Evolutionary conservation across 2,329 filamentous ascomycete genomes (phyloP).

Genomic region (Epichloe uncinata): DNA sequence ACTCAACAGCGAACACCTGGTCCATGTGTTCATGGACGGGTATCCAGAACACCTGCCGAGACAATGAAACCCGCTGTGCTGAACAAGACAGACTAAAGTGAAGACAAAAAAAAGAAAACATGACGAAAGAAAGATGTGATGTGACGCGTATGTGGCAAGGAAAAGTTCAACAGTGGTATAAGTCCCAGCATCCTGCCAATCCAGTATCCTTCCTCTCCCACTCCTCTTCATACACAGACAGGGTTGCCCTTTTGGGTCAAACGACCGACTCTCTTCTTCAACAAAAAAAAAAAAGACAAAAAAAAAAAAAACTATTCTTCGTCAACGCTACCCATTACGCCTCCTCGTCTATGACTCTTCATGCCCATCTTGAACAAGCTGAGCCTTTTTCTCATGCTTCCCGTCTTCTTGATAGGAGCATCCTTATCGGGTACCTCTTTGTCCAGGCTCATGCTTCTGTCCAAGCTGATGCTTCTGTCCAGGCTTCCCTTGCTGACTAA

Average conservation of each 20-base stretch:
- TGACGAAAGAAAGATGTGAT: neutral
- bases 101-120: neutral
- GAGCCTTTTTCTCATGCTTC: slow-evolving; percentile 62
- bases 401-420: slow-evolving; percentile 33
- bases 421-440: slow-evolving; percentile 15
- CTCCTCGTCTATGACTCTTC: slow-evolving; percentile 46
- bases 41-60: neutral
- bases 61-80: neutral
- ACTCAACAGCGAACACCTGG: neutral
- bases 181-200: neutral
- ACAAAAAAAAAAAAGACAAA: neutral
- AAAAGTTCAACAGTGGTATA: neutral
- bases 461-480: slow-evolving; percentile 17
- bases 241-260: no score
- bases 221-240: neutral
- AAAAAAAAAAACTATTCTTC: slow-evolving; percentile 30
- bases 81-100: neutral
- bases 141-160: no score
- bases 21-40: neutral
- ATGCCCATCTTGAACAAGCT: slow-evolving; percentile 65
- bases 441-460: slow-evolving; percentile 12
- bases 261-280: no score
- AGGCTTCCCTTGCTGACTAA: slow-evolving; percentile 16
- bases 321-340: slow-evolving; percentile 39
- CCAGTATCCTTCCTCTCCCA: neutral